Evolutionary conservation across 1,284 basidiomycete genomes (phyloP), one percentile per base, ranked within the genome.

Genomic region (Takashimella koratensis): DNA sequence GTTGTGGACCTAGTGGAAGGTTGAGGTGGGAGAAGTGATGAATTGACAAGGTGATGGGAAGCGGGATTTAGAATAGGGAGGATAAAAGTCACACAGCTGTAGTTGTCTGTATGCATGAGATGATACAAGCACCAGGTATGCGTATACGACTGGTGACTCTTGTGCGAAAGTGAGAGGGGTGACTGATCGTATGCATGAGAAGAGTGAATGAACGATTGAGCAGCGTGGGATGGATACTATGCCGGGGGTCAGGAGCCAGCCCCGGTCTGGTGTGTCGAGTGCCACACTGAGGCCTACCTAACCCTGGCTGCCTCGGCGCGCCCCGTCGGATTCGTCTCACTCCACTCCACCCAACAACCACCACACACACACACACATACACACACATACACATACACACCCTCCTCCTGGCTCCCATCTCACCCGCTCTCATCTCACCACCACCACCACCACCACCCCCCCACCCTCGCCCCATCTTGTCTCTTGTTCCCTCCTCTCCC

Each of bases 1-100:
- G 78, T 80, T 97, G 74, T 97, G 94, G 94, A 90, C 67, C 19
- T 76, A 65, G 54, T 21, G 10, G 43, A 25, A 40, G 53, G 16
- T 39, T 3, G 48, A 8, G 30, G 23, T 26, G 16, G 47, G 36
- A 11, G 16, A 11, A 30, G n/a, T 16, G 20, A 16, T 43, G 20
- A 4, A 22, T n/a, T 8, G 27, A 2, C 22, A 50, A n/a, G n/a
- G n/a, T n/a, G n/a, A n/a, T n/a, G n/a, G n/a, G n/a, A n/a, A n/a
- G n/a, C n/a, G n/a, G n/a, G n/a, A n/a, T n/a, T 50, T 42, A 42
- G 45, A 44, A 30, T 49, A 49, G 30, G n/a, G 30, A 10, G n/a
- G 30, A 10, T 10, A n/a, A 39, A n/a, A 8, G 30, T 39, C 30
- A 10, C 8, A n/a, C n/a, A n/a, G 30, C 30, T n/a, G 30, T 39